Conservation (phyloP, 768 basidiomycete species). For the Lepiota subincarnata region DNA sequence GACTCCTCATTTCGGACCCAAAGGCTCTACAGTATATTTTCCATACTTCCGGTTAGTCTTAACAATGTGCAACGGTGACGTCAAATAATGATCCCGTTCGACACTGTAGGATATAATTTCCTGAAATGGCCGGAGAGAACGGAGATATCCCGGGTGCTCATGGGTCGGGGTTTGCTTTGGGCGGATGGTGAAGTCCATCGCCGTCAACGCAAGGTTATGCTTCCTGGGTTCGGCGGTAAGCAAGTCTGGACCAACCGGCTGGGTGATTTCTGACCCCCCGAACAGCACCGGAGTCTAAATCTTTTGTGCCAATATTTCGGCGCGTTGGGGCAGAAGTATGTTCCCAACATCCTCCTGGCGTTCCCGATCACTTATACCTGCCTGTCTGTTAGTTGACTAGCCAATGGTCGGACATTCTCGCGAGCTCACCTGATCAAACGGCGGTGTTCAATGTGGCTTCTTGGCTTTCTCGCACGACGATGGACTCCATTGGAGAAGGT, state of each 20-base stretch:
- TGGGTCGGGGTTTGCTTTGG: slow-evolving; percentile 51
- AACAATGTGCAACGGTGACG: not conserved
- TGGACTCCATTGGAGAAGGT: slow-evolving; percentile 53
- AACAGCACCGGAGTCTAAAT: slow-evolving; percentile 40
- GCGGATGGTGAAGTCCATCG: slow-evolving; percentile 55
- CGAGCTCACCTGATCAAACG: slow-evolving; percentile 34
- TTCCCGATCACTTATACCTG: not conserved
- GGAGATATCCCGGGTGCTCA: slow-evolving; percentile 44
- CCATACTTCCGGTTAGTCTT: slow-evolving; percentile 40
- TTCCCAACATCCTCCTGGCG: not conserved
- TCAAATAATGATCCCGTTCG: not conserved
- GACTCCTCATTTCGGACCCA: slow-evolving; percentile 50
- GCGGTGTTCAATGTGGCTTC: slow-evolving; percentile 44
- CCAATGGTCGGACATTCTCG: slow-evolving; percentile 50
- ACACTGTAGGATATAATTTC: slow-evolving; percentile 43
- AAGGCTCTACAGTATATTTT: slow-evolving; percentile 57
- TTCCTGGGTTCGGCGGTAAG: slow-evolving; percentile 51
- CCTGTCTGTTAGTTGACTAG: slow-evolving; percentile 34
- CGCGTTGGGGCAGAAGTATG: slow-evolving; percentile 38
- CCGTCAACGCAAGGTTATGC: slow-evolving; percentile 50
- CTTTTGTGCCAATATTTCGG: slow-evolving; percentile 47
- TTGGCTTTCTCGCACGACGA: slow-evolving; percentile 46
- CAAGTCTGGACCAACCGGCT: not conserved
- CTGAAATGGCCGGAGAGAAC: slow-evolving; percentile 48
- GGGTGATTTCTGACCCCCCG: slow-evolving; percentile 3